Evolutionary conservation across 2,329 filamentous ascomycete genomes (phyloP), one percentile per base, ranked within the genome.

Genomic region (Ophiostoma sp.): DNA sequence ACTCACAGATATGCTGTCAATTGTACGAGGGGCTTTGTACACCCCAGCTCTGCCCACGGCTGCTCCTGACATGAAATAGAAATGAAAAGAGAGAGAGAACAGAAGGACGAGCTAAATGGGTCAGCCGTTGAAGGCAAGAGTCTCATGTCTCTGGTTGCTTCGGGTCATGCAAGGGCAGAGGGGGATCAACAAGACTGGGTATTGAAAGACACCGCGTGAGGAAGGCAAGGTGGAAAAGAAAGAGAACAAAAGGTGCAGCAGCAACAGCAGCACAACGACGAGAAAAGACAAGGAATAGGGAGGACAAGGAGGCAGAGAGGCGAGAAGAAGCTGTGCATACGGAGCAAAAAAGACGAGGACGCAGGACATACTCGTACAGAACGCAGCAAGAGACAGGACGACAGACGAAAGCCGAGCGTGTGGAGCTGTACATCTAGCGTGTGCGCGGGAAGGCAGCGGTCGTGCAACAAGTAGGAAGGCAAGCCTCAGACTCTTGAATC

Each of bases 111-210:
- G 50, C 39, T 36, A 25, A 28, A 64, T 64, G 55, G 64, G 66
- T 33, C 70, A 70, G 33, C 70, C 66, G 70, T 74, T 74, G 66
- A 66, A 55, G 33, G 50, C 69, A 28, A 71, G 50, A 33, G 48
- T 63, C 59, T 28, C 31, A 36, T 74, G 55, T 72, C 52, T 74
- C 63, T 74, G 55, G 33, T 25, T 39, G 33, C 55, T 57, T 55
- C 52, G 64, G 64, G 57, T 57, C 70, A 74, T 74, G 64, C 69
- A 74, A 74, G 72, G 72, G 52, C 69, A 69, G 17, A 50, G 11
- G 57, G 50, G 52, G n/a, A 31, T 25, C 36, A 19, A 42, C 36
- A 12, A 59, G 33, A 39, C 28, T 55, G 19, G 66, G 25, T 22
- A 22, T 36, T 50, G 25, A 69, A 31, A 39, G 33, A 42, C 59